Evolutionary conservation across 1,139 yeast species (phyloP).

Genomic region (Citeromyces hawaiiensis): DNA sequence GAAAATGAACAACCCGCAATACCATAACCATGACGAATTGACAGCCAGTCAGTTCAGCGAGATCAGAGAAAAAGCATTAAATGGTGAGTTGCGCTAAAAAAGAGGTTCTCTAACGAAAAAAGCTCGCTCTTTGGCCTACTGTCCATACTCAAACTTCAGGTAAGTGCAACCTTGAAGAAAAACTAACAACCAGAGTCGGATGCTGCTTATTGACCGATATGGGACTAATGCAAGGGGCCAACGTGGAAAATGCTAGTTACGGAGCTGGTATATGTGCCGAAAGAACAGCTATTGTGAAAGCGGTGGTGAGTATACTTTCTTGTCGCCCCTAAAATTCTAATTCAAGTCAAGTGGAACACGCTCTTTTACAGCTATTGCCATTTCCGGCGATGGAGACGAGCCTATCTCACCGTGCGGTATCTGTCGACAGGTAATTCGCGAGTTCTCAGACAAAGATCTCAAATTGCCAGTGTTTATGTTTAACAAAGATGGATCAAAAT

Average conservation of each 20-base stretch:
- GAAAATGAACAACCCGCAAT: neutral
- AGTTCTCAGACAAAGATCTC: conserved; percentile 32
- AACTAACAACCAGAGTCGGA: conserved; percentile 49
- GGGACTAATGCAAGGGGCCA: conserved; percentile 54
- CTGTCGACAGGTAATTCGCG: conserved; percentile 80
- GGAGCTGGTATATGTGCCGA: conserved; percentile 88
- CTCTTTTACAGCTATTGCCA: conserved; percentile 50
- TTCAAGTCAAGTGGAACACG: conserved; percentile 26
- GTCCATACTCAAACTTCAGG: conserved; percentile 76
- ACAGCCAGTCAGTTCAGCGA: neutral
- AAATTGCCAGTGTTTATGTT: conserved; percentile 48
- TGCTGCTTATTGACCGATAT: conserved; percentile 48
- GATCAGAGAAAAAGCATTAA: neutral
- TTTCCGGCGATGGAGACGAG: conserved; percentile 46
- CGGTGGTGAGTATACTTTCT: conserved; percentile 22
- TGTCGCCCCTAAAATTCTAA: neutral
- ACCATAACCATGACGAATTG: neutral
- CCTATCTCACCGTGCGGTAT: conserved; percentile 87
- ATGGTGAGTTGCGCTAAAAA: neutral
- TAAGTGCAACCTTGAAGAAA: conserved; percentile 14
- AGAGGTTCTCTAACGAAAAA: neutral
- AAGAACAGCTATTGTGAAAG: conserved; percentile 60
- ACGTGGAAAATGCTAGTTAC: conserved; percentile 86
- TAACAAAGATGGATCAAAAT: conserved; percentile 30
- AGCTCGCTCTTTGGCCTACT: conserved; percentile 48